Conservation (phyloP, 306 rosid species). For the Gastrolobium bilobum region DNA sequence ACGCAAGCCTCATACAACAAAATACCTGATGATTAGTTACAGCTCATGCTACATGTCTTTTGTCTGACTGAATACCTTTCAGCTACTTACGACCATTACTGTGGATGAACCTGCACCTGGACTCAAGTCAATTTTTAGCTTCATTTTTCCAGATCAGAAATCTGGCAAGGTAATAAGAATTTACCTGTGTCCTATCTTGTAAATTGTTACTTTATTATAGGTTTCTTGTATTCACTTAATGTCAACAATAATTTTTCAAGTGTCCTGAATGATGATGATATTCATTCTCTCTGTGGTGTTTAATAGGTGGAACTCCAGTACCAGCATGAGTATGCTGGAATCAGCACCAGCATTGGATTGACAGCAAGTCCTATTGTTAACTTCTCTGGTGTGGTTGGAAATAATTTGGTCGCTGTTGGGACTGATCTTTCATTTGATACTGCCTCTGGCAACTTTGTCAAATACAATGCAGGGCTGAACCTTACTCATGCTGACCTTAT, state of each 20-base stretch:
- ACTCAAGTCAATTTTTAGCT: conserved; percentile 86
- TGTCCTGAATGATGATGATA: conserved; percentile 7
- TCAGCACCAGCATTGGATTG: conserved; percentile 88
- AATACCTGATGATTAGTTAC: background rate
- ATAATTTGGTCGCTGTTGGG: conserved; percentile 69
- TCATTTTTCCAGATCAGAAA: conserved; percentile 86
- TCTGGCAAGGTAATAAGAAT: conserved; percentile 80
- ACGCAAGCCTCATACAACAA: background rate
- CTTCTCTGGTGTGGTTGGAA: conserved; percentile 93
- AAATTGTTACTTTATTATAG: background rate
- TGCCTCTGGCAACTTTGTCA: conserved; percentile 81
- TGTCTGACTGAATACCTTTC: conserved; percentile 45
- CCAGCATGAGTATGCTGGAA: conserved; percentile 92
- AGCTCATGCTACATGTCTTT: conserved; percentile 4
- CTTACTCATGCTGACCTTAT: conserved; percentile 77
- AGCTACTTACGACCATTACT: conserved; percentile 88
- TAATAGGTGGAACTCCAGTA: conserved; percentile 91
- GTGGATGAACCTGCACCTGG: conserved; percentile 95
- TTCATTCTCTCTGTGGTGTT: conserved; percentile 29
- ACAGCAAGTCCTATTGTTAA: conserved; percentile 87
- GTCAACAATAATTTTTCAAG: background rate
- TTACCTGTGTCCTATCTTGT: background rate
- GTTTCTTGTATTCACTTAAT: conserved; percentile 12
- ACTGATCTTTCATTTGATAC: conserved; percentile 90
- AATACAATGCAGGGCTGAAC: conserved; percentile 84